These are phyloP conservation scores for Melocanna baccifera DNA, from an alignment of 176 grass and related monocot genomes.

Conservation along the genomic window DNA sequence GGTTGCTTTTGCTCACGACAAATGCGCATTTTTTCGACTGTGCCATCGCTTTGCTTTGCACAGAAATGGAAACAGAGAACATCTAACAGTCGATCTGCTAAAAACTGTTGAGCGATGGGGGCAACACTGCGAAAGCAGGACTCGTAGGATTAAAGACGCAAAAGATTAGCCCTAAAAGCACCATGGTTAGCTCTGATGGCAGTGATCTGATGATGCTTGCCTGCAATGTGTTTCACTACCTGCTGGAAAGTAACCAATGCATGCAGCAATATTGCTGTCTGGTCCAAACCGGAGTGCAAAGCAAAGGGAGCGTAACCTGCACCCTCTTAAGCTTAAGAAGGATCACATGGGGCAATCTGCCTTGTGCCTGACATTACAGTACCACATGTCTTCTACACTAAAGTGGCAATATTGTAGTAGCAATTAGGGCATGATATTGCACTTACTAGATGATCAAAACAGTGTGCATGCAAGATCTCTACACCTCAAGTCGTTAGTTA, in stretches of 20 bases:
- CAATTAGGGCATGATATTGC: neutral
- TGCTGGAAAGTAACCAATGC: slow-evolving; percentile 29
- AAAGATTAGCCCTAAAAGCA: neutral
- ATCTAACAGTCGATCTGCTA: neutral
- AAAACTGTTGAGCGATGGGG: neutral
- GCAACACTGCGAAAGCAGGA: neutral
- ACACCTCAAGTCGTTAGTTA: neutral
- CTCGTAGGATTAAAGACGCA: neutral
- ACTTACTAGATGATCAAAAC: neutral
- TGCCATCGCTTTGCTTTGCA: neutral
- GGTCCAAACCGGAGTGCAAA: slow-evolving; percentile 28
- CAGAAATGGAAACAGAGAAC: neutral
- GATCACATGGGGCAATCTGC: slow-evolving; percentile 28
- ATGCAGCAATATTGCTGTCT: neutral
- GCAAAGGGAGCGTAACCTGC: slow-evolving; percentile 25
- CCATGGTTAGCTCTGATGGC: neutral
- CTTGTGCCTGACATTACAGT: slow-evolving; percentile 26
- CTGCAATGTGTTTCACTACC: slow-evolving; percentile 1
- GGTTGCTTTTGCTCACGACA: neutral
- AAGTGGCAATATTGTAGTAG: neutral
- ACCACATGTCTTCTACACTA: neutral
- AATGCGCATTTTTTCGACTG: neutral
- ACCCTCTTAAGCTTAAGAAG: slow-evolving; percentile 24
- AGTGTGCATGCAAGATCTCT: neutral
- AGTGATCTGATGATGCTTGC: neutral